Percentiles rank a stretch among this genome's conserved stretches.
phyloP scores from a whole-genome alignment of 805 yeast species.

The Zygoascus ofunaensis region DNA sequence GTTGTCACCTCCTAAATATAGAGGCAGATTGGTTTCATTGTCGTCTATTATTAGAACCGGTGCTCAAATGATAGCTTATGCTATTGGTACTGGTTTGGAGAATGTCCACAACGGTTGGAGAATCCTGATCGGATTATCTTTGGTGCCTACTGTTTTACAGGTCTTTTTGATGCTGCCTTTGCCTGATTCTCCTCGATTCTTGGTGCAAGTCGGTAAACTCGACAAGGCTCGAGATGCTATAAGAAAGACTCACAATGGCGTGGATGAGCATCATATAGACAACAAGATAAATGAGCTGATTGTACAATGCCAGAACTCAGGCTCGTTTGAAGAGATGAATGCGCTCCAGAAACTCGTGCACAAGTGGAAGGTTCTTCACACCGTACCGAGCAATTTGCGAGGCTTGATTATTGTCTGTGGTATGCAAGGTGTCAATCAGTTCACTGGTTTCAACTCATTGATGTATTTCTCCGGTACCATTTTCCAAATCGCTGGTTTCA shows the following conservation, averaged over 20 bases:
- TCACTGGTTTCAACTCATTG: conserved; percentile 90
- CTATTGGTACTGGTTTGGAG: conserved; percentile 68
- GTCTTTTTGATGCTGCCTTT: conserved; percentile 68
- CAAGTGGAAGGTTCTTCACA: conserved; percentile 26
- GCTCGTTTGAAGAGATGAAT: not conserved
- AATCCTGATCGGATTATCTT: conserved; percentile 76
- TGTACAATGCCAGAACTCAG: conserved; percentile 16
- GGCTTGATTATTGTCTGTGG: conserved; percentile 87
- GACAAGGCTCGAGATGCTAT: conserved; percentile 63
- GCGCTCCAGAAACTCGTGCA: not conserved
- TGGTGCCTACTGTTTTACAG: conserved; percentile 81
- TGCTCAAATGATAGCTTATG: conserved; percentile 90
- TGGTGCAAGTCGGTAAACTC: conserved; percentile 58
- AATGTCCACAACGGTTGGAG: conserved; percentile 83
- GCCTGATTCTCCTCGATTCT: conserved; percentile 92
- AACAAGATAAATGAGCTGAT: conserved; percentile 60
- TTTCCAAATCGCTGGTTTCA: conserved; percentile 81
- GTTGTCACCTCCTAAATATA: conserved; percentile 83
- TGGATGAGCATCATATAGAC: conserved; percentile 54
- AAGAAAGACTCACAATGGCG: conserved; percentile 50
- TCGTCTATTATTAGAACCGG: conserved; percentile 86
- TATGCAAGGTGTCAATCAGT: conserved; percentile 90
- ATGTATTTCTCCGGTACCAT: conserved; percentile 93
- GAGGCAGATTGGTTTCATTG: conserved; percentile 84
- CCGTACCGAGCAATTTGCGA: conserved; percentile 55